Evolutionary conservation across 106 monocot species (phyloP).

Genomic region (Xerophyta viscosa): DNA sequence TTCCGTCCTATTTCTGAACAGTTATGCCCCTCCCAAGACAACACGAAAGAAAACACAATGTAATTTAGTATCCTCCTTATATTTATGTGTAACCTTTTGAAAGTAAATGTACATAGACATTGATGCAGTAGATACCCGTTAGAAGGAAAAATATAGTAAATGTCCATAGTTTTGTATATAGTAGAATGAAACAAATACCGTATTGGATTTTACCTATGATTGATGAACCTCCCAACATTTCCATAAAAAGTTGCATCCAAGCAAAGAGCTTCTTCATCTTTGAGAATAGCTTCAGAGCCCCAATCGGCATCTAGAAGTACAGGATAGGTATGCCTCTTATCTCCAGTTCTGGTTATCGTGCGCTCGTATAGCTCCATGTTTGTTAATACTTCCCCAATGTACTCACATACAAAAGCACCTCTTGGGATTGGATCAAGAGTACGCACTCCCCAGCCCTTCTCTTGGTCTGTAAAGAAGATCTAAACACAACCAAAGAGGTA

Average conservation of each 20-base stretch:
- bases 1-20: no score
- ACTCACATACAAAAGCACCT: conserved; percentile 89
- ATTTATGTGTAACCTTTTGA: no score
- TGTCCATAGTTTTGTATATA: no score
- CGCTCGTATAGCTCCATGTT: conserved; percentile 82
- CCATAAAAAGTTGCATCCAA: conserved; percentile 90
- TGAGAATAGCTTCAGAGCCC: conserved; percentile 67
- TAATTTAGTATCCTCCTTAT: no score
- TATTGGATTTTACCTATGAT: conserved; percentile 95
- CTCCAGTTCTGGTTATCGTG: conserved; percentile 30
- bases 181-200: no score
- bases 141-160: no score
- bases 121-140: no score
- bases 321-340: conserved; percentile 71
- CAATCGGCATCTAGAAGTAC: conserved; percentile 89
- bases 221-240: conserved; percentile 88
- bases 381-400: conserved; percentile 80
- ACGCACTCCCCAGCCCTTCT: conserved; percentile 88
- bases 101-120: no score
- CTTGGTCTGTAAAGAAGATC: conserved; percentile 52
- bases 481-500: conserved; percentile 21
- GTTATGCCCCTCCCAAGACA: no score
- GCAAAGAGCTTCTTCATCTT: conserved; percentile 93
- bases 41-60: no score
- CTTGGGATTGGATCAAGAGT: conserved; percentile 50